Base-by-base conservation (phyloP, 2,329 filamentous ascomycete genomes). In the Ophiostoma perfectum region DNA sequence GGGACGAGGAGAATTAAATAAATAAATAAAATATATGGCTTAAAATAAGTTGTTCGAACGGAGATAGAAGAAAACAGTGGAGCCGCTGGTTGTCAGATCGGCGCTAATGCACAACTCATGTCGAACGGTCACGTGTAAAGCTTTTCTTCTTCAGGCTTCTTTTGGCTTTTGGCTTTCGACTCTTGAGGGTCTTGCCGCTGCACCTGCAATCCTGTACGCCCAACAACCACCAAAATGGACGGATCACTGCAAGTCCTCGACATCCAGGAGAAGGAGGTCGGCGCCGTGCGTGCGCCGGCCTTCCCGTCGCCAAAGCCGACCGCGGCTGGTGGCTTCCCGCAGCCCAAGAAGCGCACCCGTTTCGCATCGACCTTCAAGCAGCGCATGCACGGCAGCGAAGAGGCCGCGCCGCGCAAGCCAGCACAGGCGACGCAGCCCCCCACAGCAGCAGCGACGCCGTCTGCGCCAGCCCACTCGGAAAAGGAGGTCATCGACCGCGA, bases 331-430 rank as follows among this genome's bases (percentile, higher is more conserved):
- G 95, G 95, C 0, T 98, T 98, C 73, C 95, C 95, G n/a, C 87
- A 88, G 69, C 93, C 93, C 77, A 95, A 90, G 77, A 92, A 91
- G 76, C 88, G 93, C 72, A 83, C 82, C 68, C 84, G 85, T 69
- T 79, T 86, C 41, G 68, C 67, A 7, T 97, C 93, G 1, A 85
- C 90, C 1, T 97, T 97, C 81, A 96, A 92, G 76, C 88, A 91
- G 74, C 86, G 58, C 14, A 38, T 42, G 66, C 27, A 65, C 63
- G 38, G 62, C 52, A 39, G 38, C 52, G 63, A 49, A 27, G 60
- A 36, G 16, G 55, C 62, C 3, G 18, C 58, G 36, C 65, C n/a
- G n/a, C 64, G 52, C 1, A 68, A 63, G 14, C 64, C 67, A 16
- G 36, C 18, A 18, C 62, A 62, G 5, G 6, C 39, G n/a, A 27